Base-by-base conservation (phyloP, 176 grass and related monocot species). In the Ensete ventricosum region DNA sequence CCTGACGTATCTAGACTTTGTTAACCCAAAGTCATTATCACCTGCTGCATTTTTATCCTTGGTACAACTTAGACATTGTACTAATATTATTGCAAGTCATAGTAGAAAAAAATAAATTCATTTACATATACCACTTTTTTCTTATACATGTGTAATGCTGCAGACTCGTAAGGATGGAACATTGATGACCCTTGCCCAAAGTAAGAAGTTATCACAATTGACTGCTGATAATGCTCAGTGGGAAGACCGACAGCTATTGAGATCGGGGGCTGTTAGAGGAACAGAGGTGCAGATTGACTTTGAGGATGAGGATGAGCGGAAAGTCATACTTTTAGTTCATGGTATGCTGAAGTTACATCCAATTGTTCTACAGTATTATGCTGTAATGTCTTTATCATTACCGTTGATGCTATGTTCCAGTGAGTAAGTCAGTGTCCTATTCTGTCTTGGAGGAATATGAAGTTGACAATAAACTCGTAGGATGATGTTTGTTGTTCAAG, bases 261-360 rank as follows among this genome's bases (percentile, higher is more conserved):
- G 95, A 78, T 98, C 95, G 16, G 95, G 95, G 74, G 95, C 95
- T 82, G 95, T 98, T 55, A 87, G 86, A 91, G 95, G 95, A 78
- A 94, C 95, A 48, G 95, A 98, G 76, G 90, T 98, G 48, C 90
- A 94, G 78, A 98, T 88, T 70, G 95, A 98, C 72, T 98, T 98
- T 83, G 90, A 98, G 52, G 95, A 98, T 67, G 95, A 98, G 70
- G 95, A 98, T n/a, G 95, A 98, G 78, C 84, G 90, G 54, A 98
- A 91, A 98, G 86, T 98, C 75, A 98, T 98, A 58, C 95, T 98
- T 89, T 91, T 98, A 83, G 95, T 94, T 85, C 95, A 98, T 81
- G 95, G 95, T 98, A 89, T 80, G 63, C 82, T 50, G 10, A 66
- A 77, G 78, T 62, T 71, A 53, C 50, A 6, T 23, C 62, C 55